Percentiles rank a stretch among this genome's conserved stretches.
Evolutionary conservation across 352 stramenopile genomes (phyloP).

Genomic region (Globisporangium irregulare): DNA sequence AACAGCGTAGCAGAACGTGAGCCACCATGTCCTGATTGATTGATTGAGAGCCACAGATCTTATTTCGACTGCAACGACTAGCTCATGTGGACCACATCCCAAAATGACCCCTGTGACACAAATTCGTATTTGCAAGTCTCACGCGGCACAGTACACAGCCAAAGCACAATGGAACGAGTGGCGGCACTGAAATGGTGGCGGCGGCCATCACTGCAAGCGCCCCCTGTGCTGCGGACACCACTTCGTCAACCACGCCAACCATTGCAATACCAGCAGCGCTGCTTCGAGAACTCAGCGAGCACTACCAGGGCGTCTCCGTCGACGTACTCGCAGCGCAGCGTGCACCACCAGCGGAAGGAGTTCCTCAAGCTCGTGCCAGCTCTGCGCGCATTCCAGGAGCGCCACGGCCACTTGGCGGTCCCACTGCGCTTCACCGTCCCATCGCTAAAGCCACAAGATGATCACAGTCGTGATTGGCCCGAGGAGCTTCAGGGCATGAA

Average conservation of each 20-base stretch:
- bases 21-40: neutral
- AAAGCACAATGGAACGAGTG: neutral
- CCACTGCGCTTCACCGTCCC: conserved; percentile 37
- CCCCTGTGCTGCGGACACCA: neutral
- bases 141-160: neutral
- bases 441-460: neutral
- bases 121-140: neutral
- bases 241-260: neutral
- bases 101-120: neutral
- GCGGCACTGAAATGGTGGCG: neutral
- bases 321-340: conserved; percentile 7
- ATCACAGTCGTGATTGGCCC: conserved; percentile 13
- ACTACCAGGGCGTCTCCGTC: neutral
- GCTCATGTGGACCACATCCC: neutral
- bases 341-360: conserved; percentile 22
- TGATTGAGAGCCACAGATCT: neutral
- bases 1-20: neutral
- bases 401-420: conserved; percentile 31
- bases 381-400: conserved; percentile 33
- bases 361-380: conserved; percentile 28
- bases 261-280: neutral
- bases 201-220: neutral
- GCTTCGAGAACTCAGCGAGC: neutral
- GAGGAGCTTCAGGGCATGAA: conserved; percentile 35
- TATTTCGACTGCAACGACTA: neutral